Base-by-base conservation (phyloP, 129 eudicot species). In the Centaurea solstitialis region DNA sequence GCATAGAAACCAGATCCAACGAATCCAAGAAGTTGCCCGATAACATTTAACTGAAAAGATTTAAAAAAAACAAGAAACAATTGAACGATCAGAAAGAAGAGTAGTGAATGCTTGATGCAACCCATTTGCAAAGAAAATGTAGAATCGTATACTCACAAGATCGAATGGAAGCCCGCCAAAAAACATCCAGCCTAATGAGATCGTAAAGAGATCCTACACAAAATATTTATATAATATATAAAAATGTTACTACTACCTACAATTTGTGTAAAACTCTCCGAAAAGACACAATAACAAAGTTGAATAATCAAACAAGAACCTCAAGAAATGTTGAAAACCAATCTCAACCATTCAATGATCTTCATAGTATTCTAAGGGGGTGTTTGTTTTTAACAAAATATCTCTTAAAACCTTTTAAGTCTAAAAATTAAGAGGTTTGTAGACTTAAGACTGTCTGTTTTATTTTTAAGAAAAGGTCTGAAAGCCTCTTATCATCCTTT, bases 131-230 rank as follows among this genome's bases (percentile, higher is more conserved):
- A 45, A 72, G 1, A 35, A 21, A 12, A 39, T 24, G 28, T 15
- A 12, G 10, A 30, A 35, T 1, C 4, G 38, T 43, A 35, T 68
- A 87, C 98, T 90, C 79, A 92, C 98, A 65, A 94, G 59, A 86
- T 94, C 98, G 73, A 94, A 94, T 13, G 99, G 97, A 62, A 94
- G 97, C 53, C 99, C 99, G 15, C 99, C 99, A 76, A 94, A 94
- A 65, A 94, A 83, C 50, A 87, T 72, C 99, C 97, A 94, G 45
- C 99, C 99, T 13, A 94, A 89, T 15, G 89, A 1, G 40, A 94
- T 88, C 0, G 99, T 94, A 86, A 94, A 92, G 17, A 94, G 78
- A 84, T 94, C 99, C 99, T 94, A 64, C 80, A 77, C n/a, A 12
- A 76, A 69, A 23, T 45, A 65, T 18, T 17, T 17, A 75, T 23